Base-by-base conservation (phyloP, 2,329 filamentous ascomycete genomes). In the Endoconidiophora polonica region DNA sequence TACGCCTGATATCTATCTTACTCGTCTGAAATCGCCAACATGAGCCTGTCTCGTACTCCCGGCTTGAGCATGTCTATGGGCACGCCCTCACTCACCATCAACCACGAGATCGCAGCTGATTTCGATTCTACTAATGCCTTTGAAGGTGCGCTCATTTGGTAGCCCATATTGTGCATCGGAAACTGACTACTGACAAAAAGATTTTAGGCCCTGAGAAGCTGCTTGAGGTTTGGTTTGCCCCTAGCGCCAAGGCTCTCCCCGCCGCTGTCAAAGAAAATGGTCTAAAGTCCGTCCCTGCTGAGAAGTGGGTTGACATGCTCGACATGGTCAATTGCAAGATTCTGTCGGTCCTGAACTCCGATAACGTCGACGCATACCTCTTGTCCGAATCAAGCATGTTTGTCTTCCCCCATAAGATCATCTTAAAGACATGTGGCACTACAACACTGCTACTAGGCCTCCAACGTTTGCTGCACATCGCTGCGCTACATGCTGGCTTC, bases 341-440 rank as follows among this genome's bases (percentile, higher is more conserved):
- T 50, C 73, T 98, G 50, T 98, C 91, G 3, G 83, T 94, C 55
- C 77, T 98, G 56, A 81, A 90, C 62, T 94, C 90, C 22, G 87
- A 94, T 56, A 81, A 90, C 62, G 83, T 96, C 59, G 91, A 98
- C 62, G 90, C 91, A 56, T 98, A 98, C 63, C 78, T 98, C 5
- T 74, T 98, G 50, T 98, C 91, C 55, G 91, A 98, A 69, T 96
- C 91, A 39, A 96, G 91, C 83, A 94, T 98, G 88, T 98, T 98
- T 63, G 86, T 98, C 59, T 98, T 94, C 66, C 87, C 88, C n/a
- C 91, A 98, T 76, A 98, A 98, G 73, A 76, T 98, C 56, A 94
- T 98, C 54, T 72, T 98, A 57, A 98, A 98, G 77, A 98, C 91
- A 5, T 98, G 91, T 61, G 91, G 91, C 54, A 98, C 91, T 22